A percentile compares a stretch with the other conserved stretches of the same genome.
Conservation (phyloP, 805 yeast genomes). For the Yarrowia sp. region DNA sequence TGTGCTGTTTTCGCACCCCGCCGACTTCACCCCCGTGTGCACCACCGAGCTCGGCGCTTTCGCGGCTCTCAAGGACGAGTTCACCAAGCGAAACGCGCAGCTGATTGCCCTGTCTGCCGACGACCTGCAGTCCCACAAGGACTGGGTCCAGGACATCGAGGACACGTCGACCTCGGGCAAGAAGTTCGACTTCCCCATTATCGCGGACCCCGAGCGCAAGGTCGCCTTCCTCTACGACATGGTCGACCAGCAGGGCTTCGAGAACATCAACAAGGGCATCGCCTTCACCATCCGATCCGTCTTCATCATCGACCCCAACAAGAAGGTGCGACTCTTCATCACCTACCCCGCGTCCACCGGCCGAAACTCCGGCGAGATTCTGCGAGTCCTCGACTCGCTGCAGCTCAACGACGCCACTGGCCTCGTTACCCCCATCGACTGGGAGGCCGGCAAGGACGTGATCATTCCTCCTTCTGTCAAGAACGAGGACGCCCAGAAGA, state of each 20-base stretch:
- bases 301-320: conserved; percentile 83
- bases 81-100: conserved; percentile 79
- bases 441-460: conserved; percentile 88
- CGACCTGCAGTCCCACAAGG: conserved; percentile 70
- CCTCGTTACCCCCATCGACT: conserved; percentile 87
- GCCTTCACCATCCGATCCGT: conserved; percentile 91
- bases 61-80: conserved; percentile 84
- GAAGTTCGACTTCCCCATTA: conserved; percentile 80
- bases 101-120: conserved; percentile 89
- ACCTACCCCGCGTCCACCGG: conserved; percentile 94
- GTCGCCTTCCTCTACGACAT: conserved; percentile 81
- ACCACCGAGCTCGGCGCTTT: conserved; percentile 96
- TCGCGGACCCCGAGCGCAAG: conserved; percentile 82
- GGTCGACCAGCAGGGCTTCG: conserved; percentile 83
- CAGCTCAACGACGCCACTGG: conserved; percentile 74
- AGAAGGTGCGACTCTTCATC: conserved; percentile 81
- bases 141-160: conserved; percentile 90
- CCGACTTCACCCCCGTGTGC: conserved; percentile 95
- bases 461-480: conserved; percentile 85
- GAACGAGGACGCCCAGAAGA: conserved; percentile 72
- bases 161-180: conserved; percentile 69
- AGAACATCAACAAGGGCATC: conserved; percentile 67
- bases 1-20: conserved; percentile 89
- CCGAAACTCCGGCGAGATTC: conserved; percentile 88
- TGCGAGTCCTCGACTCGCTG: conserved; percentile 85